phyloP scores from a whole-genome alignment of 2,329 filamentous ascomycete species.

The Beauveria australis region DNA sequence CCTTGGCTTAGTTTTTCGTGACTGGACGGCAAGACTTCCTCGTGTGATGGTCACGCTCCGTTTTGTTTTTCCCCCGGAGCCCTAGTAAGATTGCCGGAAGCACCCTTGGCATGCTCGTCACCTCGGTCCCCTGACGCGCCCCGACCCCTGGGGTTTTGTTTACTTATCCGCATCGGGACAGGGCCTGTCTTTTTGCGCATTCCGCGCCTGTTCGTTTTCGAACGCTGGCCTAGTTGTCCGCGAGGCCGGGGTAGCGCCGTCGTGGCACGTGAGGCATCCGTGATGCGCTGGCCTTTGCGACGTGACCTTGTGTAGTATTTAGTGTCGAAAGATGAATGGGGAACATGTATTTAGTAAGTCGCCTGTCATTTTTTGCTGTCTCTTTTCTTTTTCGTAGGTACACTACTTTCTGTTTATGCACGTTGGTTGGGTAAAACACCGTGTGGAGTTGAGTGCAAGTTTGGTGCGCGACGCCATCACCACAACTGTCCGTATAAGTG shows the following conservation, averaged over 20 bases:
- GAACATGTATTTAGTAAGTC: not conserved
- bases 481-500: not conserved
- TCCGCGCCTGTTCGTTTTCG: not conserved
- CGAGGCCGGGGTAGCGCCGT: not conserved
- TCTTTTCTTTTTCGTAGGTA: not conserved
- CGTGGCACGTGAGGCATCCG: not conserved
- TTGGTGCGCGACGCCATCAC: not conserved
- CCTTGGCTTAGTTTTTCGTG: not conserved
- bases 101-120: not conserved
- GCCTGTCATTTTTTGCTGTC: not conserved
- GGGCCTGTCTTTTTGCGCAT: not conserved
- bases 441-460: too few relatives aligned
- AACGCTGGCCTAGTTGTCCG: not conserved
- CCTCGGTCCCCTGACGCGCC: constrained; percentile 1
- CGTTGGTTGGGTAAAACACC: not conserved
- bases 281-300: not conserved
- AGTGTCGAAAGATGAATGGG: not conserved
- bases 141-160: not conserved
- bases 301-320: not conserved
- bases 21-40: not conserved
- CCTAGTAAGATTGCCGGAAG: not conserved
- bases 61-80: not conserved
- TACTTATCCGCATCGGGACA: constrained; percentile 6
- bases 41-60: not conserved
- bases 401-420: not conserved